phyloP scores from a whole-genome alignment of 73 alveolate genomes.

The Tetrahymena borealis region DNA sequence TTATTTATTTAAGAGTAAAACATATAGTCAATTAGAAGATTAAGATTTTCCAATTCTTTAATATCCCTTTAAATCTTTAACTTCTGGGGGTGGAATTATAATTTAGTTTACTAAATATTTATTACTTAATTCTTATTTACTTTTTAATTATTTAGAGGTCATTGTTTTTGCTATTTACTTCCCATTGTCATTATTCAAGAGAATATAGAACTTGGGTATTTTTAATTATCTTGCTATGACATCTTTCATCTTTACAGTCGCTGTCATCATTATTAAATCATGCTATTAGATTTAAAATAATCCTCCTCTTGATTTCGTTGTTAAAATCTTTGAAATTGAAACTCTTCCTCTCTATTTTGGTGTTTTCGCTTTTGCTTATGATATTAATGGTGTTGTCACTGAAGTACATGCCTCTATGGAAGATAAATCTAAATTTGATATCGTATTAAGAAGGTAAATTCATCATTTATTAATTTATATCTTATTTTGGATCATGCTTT shows the following conservation, averaged over 20 bases:
- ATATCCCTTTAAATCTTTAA: too few species aligned
- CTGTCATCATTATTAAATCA: background rate
- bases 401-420: background rate
- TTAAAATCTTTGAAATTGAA: background rate
- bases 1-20: too few species aligned
- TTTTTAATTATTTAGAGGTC: background rate
- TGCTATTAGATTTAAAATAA: background rate
- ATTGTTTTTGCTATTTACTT: background rate
- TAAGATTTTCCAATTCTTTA: too few species aligned
- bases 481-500: too few species aligned
- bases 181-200: background rate
- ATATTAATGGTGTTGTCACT: background rate
- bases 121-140: background rate
- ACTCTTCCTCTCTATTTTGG: background rate
- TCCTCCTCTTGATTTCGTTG: background rate
- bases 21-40: too few species aligned
- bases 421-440: background rate
- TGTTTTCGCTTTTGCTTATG: background rate
- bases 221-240: background rate
- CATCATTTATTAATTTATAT: background rate
- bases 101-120: background rate
- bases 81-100: too few species aligned
- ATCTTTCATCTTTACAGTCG: background rate
- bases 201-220: background rate
- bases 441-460: background rate